Evolutionary conservation across 352 stramenopile species (phyloP), one percentile per base, ranked within the genome.

Genomic region (Pythium graminicola): DNA sequence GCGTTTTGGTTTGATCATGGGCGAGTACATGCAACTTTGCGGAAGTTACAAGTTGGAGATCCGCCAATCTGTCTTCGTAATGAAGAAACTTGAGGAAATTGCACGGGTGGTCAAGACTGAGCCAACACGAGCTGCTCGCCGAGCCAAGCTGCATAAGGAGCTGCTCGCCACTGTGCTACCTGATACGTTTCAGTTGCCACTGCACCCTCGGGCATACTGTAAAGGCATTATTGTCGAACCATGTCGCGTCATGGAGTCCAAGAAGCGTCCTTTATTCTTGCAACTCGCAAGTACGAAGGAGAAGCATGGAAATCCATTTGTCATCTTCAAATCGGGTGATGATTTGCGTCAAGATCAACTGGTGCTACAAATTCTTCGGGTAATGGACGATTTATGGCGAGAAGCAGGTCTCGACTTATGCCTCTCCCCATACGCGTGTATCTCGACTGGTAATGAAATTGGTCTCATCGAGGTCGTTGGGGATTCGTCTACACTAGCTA

Each of bases 311-410:
- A 67, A 72, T 8, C 73, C 73, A 1, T 83, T 73, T 50, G 71
- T 96, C 27, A 95, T 98, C 47, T 96, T 97, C 68, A 98, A 98
- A 60, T 77, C 76, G 0, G 92, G 92, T 1, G 92, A 98, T 45
- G 92, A 97, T 57, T 57, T 98, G 31, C 86, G 92, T 6, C 93
- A 98, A 57, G 93, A 98, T 50, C 86, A 97, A 65, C 73, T 98
- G 6, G 93, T 95, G 46, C 70, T 97, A 35, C 87, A 97, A 57
- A 70, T 97, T 28, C 48, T 98, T 6, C 73, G 85, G 14, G 75
- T 97, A 3, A 96, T 98, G 86, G 86, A 97, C 52, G 70, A 86
- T 22, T 52, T 98, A 3, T 97, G 89, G 87, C 73, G 87, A 27
- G 78, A 89, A 27, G 74, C 84, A 16, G 80, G 61, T 0, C 62